Conservation (phyloP, 495 filamentous ascomycete species). For the Polyplosphaeria fusca region DNA sequence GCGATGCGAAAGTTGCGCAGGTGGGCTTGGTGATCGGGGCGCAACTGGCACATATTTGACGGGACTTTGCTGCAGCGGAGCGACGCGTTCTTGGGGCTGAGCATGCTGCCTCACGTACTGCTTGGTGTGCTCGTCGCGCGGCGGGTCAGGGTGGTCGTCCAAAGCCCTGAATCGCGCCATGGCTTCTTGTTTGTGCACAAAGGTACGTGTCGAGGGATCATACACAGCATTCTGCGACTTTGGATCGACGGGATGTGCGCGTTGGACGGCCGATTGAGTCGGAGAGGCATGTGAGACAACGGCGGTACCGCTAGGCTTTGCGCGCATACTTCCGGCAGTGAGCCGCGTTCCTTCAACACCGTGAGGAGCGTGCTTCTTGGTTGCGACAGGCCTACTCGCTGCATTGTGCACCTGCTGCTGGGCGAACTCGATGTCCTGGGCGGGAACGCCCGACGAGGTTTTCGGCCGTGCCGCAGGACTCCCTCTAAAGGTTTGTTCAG, state of each 20-base stretch:
- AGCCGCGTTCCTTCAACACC: conserved; percentile 49
- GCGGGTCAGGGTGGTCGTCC: too few species aligned
- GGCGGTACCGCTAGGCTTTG: conserved; percentile 43
- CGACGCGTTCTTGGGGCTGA: conserved; percentile 3
- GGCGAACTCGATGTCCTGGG: conserved; percentile 36
- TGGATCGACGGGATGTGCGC: conserved; percentile 19
- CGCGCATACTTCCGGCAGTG: conserved; percentile 32
- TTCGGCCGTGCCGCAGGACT: conserved; percentile 3
- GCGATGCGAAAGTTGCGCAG: background rate
- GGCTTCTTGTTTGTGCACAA: conserved; percentile 27
- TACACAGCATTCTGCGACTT: conserved; percentile 30
- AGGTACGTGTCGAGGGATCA: conserved; percentile 34
- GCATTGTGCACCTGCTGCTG: conserved; percentile 46
- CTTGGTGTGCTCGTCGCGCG: conserved; percentile 1
- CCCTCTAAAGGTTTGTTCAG: conserved; percentile 19
- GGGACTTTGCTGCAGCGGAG: background rate
- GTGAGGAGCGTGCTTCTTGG: conserved; percentile 47
- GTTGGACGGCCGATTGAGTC: conserved; percentile 3
- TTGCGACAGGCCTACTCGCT: conserved; percentile 51
- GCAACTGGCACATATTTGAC: background rate
- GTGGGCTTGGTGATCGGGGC: conserved; percentile 7
- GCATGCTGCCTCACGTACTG: background rate
- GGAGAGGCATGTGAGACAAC: conserved; percentile 12
- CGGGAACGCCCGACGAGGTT: conserved; percentile 12
- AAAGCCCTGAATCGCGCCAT: conserved; percentile 9